Conservation (phyloP, 2,329 filamentous ascomycete genomes). For the Myriosclerotinia scirpicola region DNA sequence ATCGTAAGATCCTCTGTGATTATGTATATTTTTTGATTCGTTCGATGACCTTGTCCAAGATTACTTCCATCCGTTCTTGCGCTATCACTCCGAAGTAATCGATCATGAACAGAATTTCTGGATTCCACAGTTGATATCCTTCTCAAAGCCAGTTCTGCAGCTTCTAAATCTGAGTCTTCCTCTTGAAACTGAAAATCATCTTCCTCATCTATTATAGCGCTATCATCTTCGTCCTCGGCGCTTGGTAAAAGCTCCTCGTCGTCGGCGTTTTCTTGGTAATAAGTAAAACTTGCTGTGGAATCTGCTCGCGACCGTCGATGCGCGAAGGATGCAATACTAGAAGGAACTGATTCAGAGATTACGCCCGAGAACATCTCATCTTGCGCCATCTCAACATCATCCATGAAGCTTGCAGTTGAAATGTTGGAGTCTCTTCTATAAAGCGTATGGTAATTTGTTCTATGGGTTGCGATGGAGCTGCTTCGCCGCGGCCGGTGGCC, state of each 20-base stretch:
- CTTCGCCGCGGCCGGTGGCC: conserved; percentile 34
- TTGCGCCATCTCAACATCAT: conserved; percentile 98
- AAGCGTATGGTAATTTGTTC: conserved; percentile 41
- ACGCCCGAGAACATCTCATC: conserved; percentile 95
- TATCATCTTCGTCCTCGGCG: conserved; percentile 43
- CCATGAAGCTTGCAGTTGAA: conserved; percentile 78
- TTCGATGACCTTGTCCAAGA: conserved; percentile 58
- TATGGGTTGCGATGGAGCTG: conserved; percentile 37
- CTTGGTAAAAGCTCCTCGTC: conserved; percentile 47
- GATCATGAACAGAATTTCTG: conserved; percentile 56
- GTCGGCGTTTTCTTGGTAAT: conserved; percentile 71
- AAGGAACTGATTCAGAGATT: conserved; percentile 92
- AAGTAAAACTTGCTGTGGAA: conserved; percentile 86
- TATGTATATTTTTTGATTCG: conserved; percentile 90
- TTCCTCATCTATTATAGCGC: conserved; percentile 45
- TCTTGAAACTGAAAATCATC: conserved; percentile 39
- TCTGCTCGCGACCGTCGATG: conserved; percentile 79
- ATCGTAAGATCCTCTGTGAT: conserved; percentile 91
- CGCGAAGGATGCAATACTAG: conserved; percentile 86
- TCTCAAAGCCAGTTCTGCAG: conserved; percentile 45
- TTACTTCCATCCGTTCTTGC: conserved; percentile 66
- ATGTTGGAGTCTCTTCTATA: conserved; percentile 69
- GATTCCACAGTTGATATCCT: conserved; percentile 64
- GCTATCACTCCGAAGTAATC: conserved; percentile 72
- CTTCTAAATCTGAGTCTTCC: conserved; percentile 41